A percentile compares a stretch with the other conserved stretches of the same genome.
These are phyloP conservation scores for Verbascum thapsus DNA, from an alignment of 257 asterid genomes.

Conservation along the genomic window DNA sequence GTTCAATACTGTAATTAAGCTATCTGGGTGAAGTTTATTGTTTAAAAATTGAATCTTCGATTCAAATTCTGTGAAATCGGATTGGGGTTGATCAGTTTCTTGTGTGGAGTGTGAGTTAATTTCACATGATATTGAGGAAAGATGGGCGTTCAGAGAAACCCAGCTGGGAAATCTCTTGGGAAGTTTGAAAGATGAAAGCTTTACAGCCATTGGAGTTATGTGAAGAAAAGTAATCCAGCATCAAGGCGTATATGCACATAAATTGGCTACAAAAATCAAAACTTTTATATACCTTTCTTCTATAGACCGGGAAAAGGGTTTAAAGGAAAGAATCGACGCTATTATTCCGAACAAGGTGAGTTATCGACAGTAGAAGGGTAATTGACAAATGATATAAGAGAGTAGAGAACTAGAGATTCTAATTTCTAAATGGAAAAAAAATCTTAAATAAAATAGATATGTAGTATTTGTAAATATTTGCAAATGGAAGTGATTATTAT, in stretches of 20 bases:
- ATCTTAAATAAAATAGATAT: too few species aligned
- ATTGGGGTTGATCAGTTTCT: conserved; percentile 44
- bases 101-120: conserved; percentile 33
- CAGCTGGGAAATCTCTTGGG: conserved; percentile 47
- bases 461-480: too few species aligned
- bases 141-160: conserved; percentile 38
- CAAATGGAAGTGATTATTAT: too few species aligned
- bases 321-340: neutral
- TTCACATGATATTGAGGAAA: conserved; percentile 66
- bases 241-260: neutral
- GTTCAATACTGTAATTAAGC: conserved; percentile 49
- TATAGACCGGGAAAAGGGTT: neutral
- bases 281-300: neutral
- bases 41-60: conserved; percentile 52
- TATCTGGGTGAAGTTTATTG: conserved; percentile 61
- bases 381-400: too few species aligned
- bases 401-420: too few species aligned
- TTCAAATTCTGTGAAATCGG: conserved; percentile 49
- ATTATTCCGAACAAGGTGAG: too few species aligned
- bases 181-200: conserved; percentile 45
- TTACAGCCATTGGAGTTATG: conserved; percentile 71
- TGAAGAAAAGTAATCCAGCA: neutral
- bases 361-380: too few species aligned
- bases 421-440: too few species aligned
- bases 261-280: too few species aligned